phyloP scores from a whole-genome alignment of 371 early-diverging fungal species.

The Saksenaea oblongispora region DNA sequence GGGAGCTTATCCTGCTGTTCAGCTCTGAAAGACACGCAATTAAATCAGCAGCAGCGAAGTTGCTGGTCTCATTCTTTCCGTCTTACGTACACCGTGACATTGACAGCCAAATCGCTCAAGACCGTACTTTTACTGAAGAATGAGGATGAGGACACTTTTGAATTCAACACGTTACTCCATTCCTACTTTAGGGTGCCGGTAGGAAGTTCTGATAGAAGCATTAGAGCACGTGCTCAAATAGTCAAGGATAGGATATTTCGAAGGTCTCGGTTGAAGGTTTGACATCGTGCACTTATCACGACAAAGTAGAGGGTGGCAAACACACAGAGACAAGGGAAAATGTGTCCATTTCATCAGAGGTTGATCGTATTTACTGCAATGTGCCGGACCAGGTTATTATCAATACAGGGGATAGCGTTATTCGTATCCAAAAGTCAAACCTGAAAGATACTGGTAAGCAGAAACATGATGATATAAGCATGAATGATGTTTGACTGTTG shows the following conservation, averaged over 20 bases:
- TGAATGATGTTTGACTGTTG: conserved; percentile 1
- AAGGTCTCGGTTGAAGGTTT: conserved; percentile 68
- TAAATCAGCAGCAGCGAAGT: conserved; percentile 56
- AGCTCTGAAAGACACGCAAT: conserved; percentile 63
- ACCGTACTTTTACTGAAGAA: conserved; percentile 75
- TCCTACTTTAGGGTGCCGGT: conserved; percentile 84
- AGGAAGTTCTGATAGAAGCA: conserved; percentile 16
- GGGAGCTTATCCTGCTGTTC: not conserved
- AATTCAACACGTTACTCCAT: conserved; percentile 88
- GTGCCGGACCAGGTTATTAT: conserved; percentile 60
- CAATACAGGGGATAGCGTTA: conserved; percentile 43
- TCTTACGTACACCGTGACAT: conserved; percentile 77
- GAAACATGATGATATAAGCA: not conserved
- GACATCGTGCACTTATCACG: conserved; percentile 56
- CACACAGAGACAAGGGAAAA: conserved; percentile 39
- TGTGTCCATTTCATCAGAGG: conserved; percentile 64
- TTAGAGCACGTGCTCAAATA: not conserved
- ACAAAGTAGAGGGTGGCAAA: conserved; percentile 68
- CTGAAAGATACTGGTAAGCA: conserved; percentile 72
- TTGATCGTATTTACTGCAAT: conserved; percentile 77
- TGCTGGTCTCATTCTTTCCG: conserved; percentile 78
- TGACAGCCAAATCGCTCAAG: conserved; percentile 68
- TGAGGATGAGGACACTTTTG: conserved; percentile 65
- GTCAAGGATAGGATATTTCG: conserved; percentile 52
- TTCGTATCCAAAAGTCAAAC: conserved; percentile 55